Evolutionary conservation across 169 alveolate genomes (phyloP), one percentile per base, ranked within the genome.

Genomic region (Cardiosporidium cionae): DNA sequence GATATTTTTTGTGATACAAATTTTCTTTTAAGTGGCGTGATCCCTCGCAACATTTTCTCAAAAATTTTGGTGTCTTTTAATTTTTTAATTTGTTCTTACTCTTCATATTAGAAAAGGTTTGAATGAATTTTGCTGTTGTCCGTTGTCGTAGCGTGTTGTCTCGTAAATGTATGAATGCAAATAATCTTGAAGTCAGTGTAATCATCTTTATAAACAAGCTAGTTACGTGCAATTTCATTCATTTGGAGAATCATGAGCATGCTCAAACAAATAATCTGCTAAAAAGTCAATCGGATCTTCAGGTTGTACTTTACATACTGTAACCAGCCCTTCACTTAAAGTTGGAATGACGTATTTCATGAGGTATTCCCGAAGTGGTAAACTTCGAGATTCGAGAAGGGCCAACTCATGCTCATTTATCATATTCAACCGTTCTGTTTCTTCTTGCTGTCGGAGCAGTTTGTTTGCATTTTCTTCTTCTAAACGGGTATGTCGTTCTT

Each of bases 271-370:
- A 32, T 58, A 74, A 31, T 63, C 74, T 6, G 80, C 87, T 9
- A 82, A 34, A 62, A 68, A 79, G 52, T 91, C 95, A 37, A 91
- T 92, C 0, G 97, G 97, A 65, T 93, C 94, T 54, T 85, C 91
- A 2, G 96, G 95, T 62, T 85, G 75, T 27, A 72, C 79, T 72
- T 88, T 74, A 76, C 95, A 91, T 16, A 93, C 89, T 64, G 90
- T 88, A 28, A 91, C 80, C 2, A 93, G 77, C 0, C 95, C 96
- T 81, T 93, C 91, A 22, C 93, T 85, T 63, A 93, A 79, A 37
- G 85, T 79, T 2, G 96, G 95, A 9, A 91, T 91, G 0, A 93
- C 91, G 79, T 90, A 84, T 71, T 90, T 94, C 79, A 91, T 89
- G 37, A 93, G 82, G 74, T 91, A 91, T 31, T 82, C 58, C 44